Base-by-base conservation (phyloP, 1,284 basidiomycete genomes). In the Naganishia sp. region DNA sequence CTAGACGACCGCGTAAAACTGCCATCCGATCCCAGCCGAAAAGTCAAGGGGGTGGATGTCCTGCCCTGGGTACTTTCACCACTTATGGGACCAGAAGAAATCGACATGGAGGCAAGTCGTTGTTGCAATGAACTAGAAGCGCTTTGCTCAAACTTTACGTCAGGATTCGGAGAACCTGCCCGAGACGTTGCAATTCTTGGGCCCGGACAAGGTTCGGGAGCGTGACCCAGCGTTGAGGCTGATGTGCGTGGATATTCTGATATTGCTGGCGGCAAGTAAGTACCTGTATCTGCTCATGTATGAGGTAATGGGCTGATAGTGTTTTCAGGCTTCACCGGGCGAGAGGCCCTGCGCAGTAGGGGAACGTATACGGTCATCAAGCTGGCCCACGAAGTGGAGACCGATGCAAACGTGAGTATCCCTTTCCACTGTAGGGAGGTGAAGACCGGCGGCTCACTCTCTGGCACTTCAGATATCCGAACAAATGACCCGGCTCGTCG, bases 81-180 rank as follows among this genome's bases (percentile, higher is more conserved):
- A 0, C 84, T 99, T 2, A 94, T 94, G 69, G 94, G 94, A 5
- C 90, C 93, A 0, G 94, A 97, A 77, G 95, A 98, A 77, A 88
- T 91, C 68, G 92, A 95, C 68, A 83, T 94, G 2, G 93, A 95
- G 71, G 90, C 90, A 70, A 66, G 81, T 72, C 6, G 31, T n/a
- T 45, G 43, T n/a, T 2, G 21, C 23, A 3, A 23, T 11, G 35
- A 18, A 3, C 0, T 1, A 9, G 13, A 21, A 5, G 13, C 13
- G 51, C 35, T 54, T 61, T 0, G 47, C 18, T 53, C 3, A 65
- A 17, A 41, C 53, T 63, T 71, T 61, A 54, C 18, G 55, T 21
- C 77, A 95, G 88, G 92, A 94, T 65, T 90, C 94, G 82, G 95
- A 98, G 73, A 86, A 86, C 55, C 83, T 99, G 0, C 93, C 90